Conservation (phyloP, 1,139 yeast genomes). For the Diutina neorugosa region DNA sequence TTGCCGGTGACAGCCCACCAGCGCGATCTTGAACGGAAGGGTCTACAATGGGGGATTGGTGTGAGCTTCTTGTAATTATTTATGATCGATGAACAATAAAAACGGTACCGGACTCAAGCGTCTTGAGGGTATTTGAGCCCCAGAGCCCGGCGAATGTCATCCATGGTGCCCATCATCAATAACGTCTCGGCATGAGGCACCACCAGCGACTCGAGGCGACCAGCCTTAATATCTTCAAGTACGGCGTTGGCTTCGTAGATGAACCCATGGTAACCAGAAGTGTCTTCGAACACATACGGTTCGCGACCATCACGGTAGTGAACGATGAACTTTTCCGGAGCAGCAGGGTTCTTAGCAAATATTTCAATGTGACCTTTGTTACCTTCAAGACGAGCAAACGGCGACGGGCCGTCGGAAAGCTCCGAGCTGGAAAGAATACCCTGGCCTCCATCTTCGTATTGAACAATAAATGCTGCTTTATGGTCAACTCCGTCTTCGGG, state of each 20-base stretch:
- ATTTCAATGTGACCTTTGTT: conserved; percentile 24
- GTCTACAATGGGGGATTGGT: conserved; percentile 90
- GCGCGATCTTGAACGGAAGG: conserved; percentile 64
- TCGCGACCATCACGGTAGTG: not conserved
- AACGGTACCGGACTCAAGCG: conserved; percentile 7
- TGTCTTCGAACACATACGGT: not conserved
- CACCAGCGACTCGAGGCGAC: conserved; percentile 19
- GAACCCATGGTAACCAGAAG: conserved; percentile 24
- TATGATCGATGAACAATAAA: not conserved
- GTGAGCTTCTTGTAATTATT: conserved; percentile 52
- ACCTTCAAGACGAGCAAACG: conserved; percentile 25
- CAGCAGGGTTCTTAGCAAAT: conserved; percentile 20
- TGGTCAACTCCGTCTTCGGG: conserved; percentile 11
- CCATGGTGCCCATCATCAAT: conserved; percentile 32
- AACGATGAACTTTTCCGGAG: conserved; percentile 5
- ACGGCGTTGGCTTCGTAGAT: conserved; percentile 42
- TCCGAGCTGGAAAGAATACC: conserved; percentile 25
- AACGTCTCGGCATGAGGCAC: conserved; percentile 35
- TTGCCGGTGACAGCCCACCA: conserved; percentile 59
- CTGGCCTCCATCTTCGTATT: conserved; percentile 23
- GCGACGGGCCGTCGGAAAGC: conserved; percentile 17
- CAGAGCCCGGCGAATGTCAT: conserved; percentile 26
- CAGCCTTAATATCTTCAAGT: conserved; percentile 27
- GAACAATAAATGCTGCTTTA: conserved; percentile 20
- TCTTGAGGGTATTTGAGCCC: conserved; percentile 32